Conservation (phyloP, 805 yeast species). For the Yarrowia hollandica region DNA sequence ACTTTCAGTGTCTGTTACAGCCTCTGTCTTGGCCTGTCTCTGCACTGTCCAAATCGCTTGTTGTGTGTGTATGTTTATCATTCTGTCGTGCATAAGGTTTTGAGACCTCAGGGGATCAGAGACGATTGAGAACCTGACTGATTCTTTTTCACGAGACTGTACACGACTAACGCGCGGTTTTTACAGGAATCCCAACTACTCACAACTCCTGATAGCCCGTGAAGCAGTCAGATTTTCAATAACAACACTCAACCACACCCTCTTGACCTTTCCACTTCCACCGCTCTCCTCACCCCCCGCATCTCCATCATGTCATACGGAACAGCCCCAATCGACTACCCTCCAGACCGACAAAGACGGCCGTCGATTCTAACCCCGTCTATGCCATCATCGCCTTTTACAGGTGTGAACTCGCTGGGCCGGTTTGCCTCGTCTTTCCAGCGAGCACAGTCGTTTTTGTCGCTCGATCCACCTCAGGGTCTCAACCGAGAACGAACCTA, state of each 20-base stretch:
- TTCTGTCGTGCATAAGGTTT: constrained; percentile 17
- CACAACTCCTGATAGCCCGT: too few species aligned
- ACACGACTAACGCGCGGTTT: too few species aligned
- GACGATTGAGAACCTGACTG: background rate
- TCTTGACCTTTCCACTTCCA: background rate
- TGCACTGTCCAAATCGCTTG: constrained; percentile 3
- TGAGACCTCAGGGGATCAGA: constrained; percentile 27
- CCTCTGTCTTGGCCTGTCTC: background rate
- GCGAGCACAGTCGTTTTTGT: constrained; percentile 74
- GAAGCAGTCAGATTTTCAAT: too few species aligned
- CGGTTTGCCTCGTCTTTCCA: constrained; percentile 77
- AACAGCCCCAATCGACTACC: constrained; percentile 25
- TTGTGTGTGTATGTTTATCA: constrained; percentile 11
- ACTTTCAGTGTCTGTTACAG: too few species aligned
- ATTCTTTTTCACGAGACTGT: background rate
- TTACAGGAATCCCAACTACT: too few species aligned
- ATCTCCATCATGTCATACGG: constrained; percentile 9
- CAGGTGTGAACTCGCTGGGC: constrained; percentile 56
- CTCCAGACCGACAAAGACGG: constrained; percentile 14
- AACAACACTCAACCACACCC: too few species aligned
- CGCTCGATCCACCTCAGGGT: constrained; percentile 49
- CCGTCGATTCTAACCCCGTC: constrained; percentile 7
- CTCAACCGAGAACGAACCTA: constrained; percentile 53
- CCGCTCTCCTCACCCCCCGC: background rate
- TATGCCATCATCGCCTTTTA: constrained; percentile 21